Evolutionary conservation across 2,329 filamentous ascomycete species (phyloP).

Genomic region (Fonsecaea pedrosoi): DNA sequence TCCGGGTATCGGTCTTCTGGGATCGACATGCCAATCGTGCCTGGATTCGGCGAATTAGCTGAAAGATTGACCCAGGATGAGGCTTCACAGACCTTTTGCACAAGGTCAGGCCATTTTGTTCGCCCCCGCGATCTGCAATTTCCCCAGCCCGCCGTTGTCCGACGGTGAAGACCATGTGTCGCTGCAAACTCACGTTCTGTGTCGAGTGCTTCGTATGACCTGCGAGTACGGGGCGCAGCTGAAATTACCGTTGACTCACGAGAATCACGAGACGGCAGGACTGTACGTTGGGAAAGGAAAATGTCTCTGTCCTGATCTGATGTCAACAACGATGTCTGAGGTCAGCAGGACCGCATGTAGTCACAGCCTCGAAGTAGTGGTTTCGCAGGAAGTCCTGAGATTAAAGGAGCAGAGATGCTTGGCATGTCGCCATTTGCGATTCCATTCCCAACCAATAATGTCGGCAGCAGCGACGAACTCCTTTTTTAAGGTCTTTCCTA

Average conservation of each 20-base stretch:
- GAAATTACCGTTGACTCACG: neutral
- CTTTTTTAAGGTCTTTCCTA: neutral
- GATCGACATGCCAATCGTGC: neutral
- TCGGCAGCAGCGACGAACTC: neutral
- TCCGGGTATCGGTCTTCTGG: neutral
- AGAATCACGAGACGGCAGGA: neutral
- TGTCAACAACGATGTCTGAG: neutral
- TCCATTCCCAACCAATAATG: neutral
- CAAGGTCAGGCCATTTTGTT: neutral
- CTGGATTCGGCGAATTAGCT: slow-evolving; percentile 1
- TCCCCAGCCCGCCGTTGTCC: neutral
- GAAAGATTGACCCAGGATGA: neutral
- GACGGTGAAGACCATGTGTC: neutral
- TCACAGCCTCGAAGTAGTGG: neutral
- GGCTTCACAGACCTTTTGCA: too few species aligned
- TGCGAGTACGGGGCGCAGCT: neutral
- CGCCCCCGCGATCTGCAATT: neutral
- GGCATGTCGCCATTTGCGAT: neutral
- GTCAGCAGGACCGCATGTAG: neutral
- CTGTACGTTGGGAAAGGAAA: neutral
- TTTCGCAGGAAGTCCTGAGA: neutral
- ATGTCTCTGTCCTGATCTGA: neutral
- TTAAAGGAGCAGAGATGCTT: slow-evolving; percentile 1
- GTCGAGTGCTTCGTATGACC: neutral
- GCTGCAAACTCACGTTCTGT: neutral